Evolutionary conservation across 148 eudicot species (phyloP).

Genomic region (Rhododendron simsii): DNA sequence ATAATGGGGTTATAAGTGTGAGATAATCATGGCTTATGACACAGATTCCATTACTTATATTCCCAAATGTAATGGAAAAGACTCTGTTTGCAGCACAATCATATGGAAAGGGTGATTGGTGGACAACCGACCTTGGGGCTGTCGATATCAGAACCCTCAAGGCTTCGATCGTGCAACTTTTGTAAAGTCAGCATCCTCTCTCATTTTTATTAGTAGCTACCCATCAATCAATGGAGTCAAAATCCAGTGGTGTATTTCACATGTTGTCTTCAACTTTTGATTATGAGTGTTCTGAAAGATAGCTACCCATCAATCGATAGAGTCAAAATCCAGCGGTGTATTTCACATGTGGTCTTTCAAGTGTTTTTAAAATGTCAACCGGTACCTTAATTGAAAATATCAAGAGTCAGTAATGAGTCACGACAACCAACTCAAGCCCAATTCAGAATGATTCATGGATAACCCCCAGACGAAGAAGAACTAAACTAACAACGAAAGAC

Average conservation of each 20-base stretch:
- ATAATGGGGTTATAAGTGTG: neutral
- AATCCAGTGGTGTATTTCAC: no score
- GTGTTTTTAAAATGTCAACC: neutral
- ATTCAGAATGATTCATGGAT: no score
- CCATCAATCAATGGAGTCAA: neutral
- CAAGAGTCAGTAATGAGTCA: no score
- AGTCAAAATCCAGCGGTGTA: neutral
- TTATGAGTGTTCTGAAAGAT: no score
- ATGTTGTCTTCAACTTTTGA: no score
- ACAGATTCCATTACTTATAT: neutral
- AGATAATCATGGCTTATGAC: neutral
- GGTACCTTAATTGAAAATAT: neutral
- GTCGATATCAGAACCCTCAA: neutral
- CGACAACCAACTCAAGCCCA: no score
- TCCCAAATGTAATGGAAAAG: neutral
- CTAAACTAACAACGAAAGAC: no score
- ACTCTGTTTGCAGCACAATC: neutral
- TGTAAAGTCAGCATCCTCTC: neutral
- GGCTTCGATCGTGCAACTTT: neutral
- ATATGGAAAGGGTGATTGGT: neutral
- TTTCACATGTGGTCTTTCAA: neutral
- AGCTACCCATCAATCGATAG: neutral
- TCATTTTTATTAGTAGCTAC: neutral
- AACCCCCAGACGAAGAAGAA: no score
- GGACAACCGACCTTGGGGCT: neutral